Base-by-base conservation (phyloP, 2,329 filamentous ascomycete genomes). In the Monilinia aucupariae region DNA sequence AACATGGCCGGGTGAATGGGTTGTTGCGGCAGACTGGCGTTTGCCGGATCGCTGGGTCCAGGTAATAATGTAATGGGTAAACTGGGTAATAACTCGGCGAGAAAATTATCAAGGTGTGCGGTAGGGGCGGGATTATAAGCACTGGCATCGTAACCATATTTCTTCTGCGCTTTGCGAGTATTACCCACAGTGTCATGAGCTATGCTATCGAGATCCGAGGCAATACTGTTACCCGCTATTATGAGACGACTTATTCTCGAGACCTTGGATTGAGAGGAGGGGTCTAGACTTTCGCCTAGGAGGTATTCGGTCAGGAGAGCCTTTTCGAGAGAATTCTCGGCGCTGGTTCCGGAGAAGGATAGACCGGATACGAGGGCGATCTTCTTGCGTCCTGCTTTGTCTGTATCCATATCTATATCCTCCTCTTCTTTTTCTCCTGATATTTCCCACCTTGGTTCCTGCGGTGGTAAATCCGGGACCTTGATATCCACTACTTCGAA, bases 1-100 rank as follows among this genome's bases (percentile, higher is more conserved):
- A 99, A 94, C 84, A 99, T 91, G 65, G 94, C 93, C 5, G 90
- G 81, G 75, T 99, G 94, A 56, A 99, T 89, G 1, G 91, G 89
- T 75, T 97, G 94, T 73, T 99, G 94, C 0, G 94, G 94, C 34
- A 96, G 85, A 66, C 90, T 89, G 59, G 90, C 85, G 72, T 96
- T 96, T 56, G 94, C 92, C 0, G 94, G 92, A 74, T 99, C 96
- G 39, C 84, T 81, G 20, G 83, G 83, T 20, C 94, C 94, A 0
- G 96, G 91, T 66, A 99, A 83, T 22, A 99, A 79, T 0, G 94
- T 99, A 61, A 99, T 81, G 4, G 94, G 92, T 32, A 99, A 85
- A 20, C 88, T 89, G 1, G 92, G 92, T 3, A 99, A 84, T 15
- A 99, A 80, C 53, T 88, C 83, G 1, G 88, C 80, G 41, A 99